A percentile compares a stretch with the other conserved stretches of the same genome.
Conservation (phyloP, 768 basidiomycete species). For the Porpolomopsis calyptriformis region DNA sequence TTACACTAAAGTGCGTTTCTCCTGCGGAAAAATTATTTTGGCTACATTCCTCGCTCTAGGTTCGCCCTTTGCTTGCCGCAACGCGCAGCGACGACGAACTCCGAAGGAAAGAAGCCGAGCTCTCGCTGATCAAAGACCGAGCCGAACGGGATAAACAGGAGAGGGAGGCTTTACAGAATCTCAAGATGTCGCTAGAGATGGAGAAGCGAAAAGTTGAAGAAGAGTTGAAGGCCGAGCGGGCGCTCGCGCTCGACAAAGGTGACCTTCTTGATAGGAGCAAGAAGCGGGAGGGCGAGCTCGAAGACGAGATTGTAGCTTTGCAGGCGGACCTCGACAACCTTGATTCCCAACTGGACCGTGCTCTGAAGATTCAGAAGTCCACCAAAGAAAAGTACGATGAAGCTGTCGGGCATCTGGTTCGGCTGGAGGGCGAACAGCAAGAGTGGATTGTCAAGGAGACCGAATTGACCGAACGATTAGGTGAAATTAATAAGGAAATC, state of each 20-base stretch:
- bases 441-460: conserved; percentile 55
- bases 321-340: conserved; percentile 77
- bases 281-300: conserved; percentile 71
- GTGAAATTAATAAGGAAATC: conserved; percentile 47
- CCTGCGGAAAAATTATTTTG: conserved; percentile 1
- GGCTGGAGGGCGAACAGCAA: conserved; percentile 68
- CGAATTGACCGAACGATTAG: conserved; percentile 49
- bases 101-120: conserved; percentile 75
- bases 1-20: conserved; percentile 69
- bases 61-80: conserved; percentile 86
- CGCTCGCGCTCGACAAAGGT: conserved; percentile 75
- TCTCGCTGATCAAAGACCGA: conserved; percentile 68
- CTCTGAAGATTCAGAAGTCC: conserved; percentile 67
- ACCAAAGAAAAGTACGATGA: conserved; percentile 74
- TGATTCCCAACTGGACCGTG: conserved; percentile 77
- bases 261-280: conserved; percentile 72
- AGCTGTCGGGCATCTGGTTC: conserved; percentile 77
- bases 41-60: conserved; percentile 30
- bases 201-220: conserved; percentile 79
- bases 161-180: conserved; percentile 61
- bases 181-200: conserved; percentile 73
- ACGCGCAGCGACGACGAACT: conserved; percentile 90
- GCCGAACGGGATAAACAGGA: conserved; percentile 83
- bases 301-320: conserved; percentile 72
- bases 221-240: conserved; percentile 73